A percentile compares a stretch with the other conserved stretches of the same genome.
phyloP scores from a whole-genome alignment of 2,329 filamentous ascomycete genomes.

The Pestalotiopsis fici region DNA sequence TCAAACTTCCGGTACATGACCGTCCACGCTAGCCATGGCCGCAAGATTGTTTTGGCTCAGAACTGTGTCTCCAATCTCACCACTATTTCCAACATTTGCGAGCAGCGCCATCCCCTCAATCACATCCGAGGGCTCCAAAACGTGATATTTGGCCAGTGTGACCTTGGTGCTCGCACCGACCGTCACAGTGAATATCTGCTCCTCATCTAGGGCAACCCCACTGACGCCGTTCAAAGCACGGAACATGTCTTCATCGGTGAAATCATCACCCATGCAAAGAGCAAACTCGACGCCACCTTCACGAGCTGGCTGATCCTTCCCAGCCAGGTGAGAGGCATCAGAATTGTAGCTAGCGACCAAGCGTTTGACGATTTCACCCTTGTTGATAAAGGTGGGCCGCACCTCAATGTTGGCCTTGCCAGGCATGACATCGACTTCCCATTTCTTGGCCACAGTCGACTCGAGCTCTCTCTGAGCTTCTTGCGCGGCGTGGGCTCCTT shows the following conservation, averaged over 20 bases:
- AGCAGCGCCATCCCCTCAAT: constrained; percentile 67
- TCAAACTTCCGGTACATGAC: constrained; percentile 43
- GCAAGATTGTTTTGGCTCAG: constrained; percentile 58
- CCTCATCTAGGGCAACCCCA: constrained; percentile 53
- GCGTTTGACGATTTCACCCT: constrained; percentile 89
- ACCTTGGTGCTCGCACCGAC: constrained; percentile 91
- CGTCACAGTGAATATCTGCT: constrained; percentile 86
- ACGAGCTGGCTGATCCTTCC: constrained; percentile 24
- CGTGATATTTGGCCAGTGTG: constrained; percentile 86
- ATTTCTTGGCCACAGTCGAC: constrained; percentile 72
- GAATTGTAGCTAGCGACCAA: constrained; percentile 74
- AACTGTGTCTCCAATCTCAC: constrained; percentile 35
- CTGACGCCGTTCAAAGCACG: constrained; percentile 69
- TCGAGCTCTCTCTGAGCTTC: constrained; percentile 84
- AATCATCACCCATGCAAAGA: constrained; percentile 90
- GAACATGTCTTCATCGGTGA: constrained; percentile 98
- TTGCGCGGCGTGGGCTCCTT: constrained; percentile 75
- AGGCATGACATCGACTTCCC: constrained; percentile 94
- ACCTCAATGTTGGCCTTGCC: constrained; percentile 98
- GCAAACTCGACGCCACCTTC: constrained; percentile 76
- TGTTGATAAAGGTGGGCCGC: constrained; percentile 96
- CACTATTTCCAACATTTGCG: constrained; percentile 41
- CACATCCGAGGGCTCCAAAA: constrained; percentile 86
- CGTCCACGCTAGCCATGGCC: constrained; percentile 54
- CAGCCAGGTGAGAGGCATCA: constrained; percentile 29